A percentile compares a stretch with the other conserved stretches of the same genome.
These are phyloP conservation scores for Nidularia pulvinata DNA, from an alignment of 768 basidiomycete species.

Conservation along the genomic window DNA sequence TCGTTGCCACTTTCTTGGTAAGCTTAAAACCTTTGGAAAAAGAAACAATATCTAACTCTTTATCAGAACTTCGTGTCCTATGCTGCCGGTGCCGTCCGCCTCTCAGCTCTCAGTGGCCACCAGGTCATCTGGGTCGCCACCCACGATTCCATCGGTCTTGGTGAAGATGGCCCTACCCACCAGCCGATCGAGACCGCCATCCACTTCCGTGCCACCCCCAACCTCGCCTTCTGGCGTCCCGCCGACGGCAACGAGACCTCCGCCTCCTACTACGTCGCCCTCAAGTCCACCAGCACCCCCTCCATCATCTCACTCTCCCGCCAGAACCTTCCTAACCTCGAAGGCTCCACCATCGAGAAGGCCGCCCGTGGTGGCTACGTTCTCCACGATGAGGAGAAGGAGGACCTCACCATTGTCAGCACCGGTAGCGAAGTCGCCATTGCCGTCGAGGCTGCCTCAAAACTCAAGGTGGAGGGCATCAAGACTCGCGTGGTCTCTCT, in stretches of 20 bases:
- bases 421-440: conserved; percentile 90
- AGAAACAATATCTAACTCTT: conserved; percentile 8
- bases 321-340: conserved; percentile 93
- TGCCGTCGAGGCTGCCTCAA: conserved; percentile 82
- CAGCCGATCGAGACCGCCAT: conserved; percentile 91
- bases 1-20: conserved; percentile 90
- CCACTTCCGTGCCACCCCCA: conserved; percentile 88
- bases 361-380: conserved; percentile 90
- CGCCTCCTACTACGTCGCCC: conserved; percentile 82
- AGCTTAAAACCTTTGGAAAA: conserved; percentile 9
- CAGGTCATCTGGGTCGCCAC: conserved; percentile 97
- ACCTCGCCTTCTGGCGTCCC: conserved; percentile 91
- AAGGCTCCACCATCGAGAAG: conserved; percentile 82
- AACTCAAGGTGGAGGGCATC: conserved; percentile 76
- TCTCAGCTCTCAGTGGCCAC: conserved; percentile 87
- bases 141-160: conserved; percentile 91
- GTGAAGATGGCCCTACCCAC: conserved; percentile 96
- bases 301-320: conserved; percentile 84
- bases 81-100: conserved; percentile 88
- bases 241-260: conserved; percentile 98
- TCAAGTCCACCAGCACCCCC: conserved; percentile 76
- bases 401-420: conserved; percentile 89
- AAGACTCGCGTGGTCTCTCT: conserved; percentile 84
- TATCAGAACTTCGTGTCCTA: conserved; percentile 90
- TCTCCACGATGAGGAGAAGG: conserved; percentile 73